Base-by-base conservation (phyloP, 2,329 filamentous ascomycete genomes). In the Fusarium duplospermum region DNA sequence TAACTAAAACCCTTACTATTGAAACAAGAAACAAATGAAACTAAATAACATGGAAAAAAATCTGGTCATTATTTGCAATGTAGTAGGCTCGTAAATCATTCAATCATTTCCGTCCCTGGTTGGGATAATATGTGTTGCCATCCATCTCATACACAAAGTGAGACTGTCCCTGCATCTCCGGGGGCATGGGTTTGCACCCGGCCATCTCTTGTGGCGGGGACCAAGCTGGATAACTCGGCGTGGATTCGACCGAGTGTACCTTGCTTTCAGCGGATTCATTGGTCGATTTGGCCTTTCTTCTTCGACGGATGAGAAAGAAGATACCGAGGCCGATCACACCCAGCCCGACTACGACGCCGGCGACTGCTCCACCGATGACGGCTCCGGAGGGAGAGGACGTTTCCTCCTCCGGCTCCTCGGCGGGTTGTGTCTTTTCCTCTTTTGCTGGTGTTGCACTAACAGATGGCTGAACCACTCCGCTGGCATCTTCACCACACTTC, bases 91-190 rank as follows among this genome's bases (percentile, higher is more conserved):
- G 10, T 52, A 3, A 29, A 52, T 11, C 27, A 31, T 52, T 52
- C 47, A 31, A 42, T 60, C n/a, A 33, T 40, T 29, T 35, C 18
- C 36, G 22, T 9, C 22, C 33, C 4, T 58, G 35, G 31, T 16
- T 24, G 7, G 57, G 27, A 45, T 22, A 35, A 60, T 36, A 42
- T 16, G 38, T 14, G 42, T 59, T 60, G 11, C 56, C 33, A 54
- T 71, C 70, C 50, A 72, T 57, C 58, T 75, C 69, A 20, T 75
- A 67, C 27, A 72, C 59, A 70, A 64, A 65, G 52, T 60, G 58
- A 22, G 62, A 45, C 52, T 69, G 40, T 27, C 64, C 69, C 40
- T 70, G 64, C 61, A 70, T 61, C 52, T 67, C 63, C 8, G 58
- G 22, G n/a, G 67, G 35, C 35, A 33, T 22, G 13, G 67, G 42